Evolutionary conservation across 192 early-diverging fungal genomes (phyloP).

Genomic region (Phlyctochytrium bullatum): DNA sequence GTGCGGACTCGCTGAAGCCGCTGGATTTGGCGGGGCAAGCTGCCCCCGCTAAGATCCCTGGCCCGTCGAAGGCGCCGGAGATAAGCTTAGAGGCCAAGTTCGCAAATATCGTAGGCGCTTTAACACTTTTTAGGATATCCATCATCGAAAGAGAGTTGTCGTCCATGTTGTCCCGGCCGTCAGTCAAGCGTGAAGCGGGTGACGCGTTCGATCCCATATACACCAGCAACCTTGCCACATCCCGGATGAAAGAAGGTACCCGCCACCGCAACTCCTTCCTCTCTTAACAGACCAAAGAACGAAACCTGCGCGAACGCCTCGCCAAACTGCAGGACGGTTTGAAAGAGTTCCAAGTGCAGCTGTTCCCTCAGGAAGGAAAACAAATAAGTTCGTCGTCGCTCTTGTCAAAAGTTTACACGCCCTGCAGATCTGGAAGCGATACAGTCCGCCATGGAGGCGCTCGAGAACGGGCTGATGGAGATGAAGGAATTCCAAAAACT

Average conservation of each 20-base stretch:
- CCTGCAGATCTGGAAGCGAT: not conserved
- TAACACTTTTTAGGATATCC: too few species aligned
- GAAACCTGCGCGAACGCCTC: not conserved
- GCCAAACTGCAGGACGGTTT: not conserved
- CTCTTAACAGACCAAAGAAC: not conserved
- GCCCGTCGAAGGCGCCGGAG: too few species aligned
- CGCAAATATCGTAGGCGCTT: too few species aligned
- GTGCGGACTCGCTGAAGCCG: too few species aligned
- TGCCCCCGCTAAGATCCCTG: too few species aligned
- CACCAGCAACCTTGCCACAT: not conserved
- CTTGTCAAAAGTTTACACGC: not conserved
- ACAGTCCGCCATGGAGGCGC: not conserved
- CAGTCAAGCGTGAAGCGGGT: not conserved
- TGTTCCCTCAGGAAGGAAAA: not conserved
- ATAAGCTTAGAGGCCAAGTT: too few species aligned
- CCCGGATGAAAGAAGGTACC: slow-evolving; percentile 1
- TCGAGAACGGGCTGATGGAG: not conserved
- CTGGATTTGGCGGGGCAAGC: too few species aligned
- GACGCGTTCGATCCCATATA: slow-evolving; percentile 1
- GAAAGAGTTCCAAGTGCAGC: not conserved
- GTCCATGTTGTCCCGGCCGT: not conserved
- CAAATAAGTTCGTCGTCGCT: too few species aligned
- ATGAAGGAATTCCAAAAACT: not conserved
- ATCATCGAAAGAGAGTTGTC: not conserved
- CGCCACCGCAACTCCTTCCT: not conserved